Percentiles rank a stretch among this genome's conserved stretches.
phyloP scores from a whole-genome alignment of 305 asterid species.

The Fraxinus ornus region DNA sequence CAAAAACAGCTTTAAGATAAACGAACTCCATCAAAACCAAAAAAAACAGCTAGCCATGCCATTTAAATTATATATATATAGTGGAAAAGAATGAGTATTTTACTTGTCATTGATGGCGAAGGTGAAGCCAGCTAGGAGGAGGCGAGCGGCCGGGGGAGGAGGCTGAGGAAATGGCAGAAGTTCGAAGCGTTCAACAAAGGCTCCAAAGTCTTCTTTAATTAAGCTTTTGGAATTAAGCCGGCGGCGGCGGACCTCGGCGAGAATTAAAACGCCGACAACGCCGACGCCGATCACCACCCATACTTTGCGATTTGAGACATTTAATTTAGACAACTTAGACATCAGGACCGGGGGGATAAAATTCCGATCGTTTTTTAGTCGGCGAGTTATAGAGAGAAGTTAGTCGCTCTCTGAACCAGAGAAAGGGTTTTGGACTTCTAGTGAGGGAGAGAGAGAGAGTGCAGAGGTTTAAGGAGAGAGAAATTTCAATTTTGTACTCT shows the following conservation, averaged over 20 bases:
- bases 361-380: slow-evolving; percentile 17
- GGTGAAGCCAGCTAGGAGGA: slow-evolving; percentile 61
- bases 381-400: slow-evolving; percentile 41
- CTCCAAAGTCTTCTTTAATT: slow-evolving; percentile 77
- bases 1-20: not conserved
- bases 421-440: slow-evolving; percentile 19
- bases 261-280: slow-evolving; percentile 73
- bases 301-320: slow-evolving; percentile 57
- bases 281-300: slow-evolving; percentile 90
- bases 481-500: not conserved
- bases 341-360: slow-evolving; percentile 27
- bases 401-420: slow-evolving; percentile 3
- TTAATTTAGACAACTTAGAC: slow-evolving; percentile 62
- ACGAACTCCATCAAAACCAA: not conserved
- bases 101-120: slow-evolving; percentile 88
- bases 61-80: not conserved
- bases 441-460: not conserved
- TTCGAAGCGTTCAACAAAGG: slow-evolving; percentile 70
- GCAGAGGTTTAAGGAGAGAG: slow-evolving; percentile 7
- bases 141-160: slow-evolving; percentile 94
- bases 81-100: not conserved
- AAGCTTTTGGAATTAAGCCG: slow-evolving; percentile 44
- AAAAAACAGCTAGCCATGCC: not conserved
- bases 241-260: slow-evolving; percentile 70
- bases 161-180: slow-evolving; percentile 82